Percentiles rank a stretch among this genome's conserved stretches.
Conservation (phyloP, 768 basidiomycete genomes). For the Coprinopsis marcescibilis region DNA sequence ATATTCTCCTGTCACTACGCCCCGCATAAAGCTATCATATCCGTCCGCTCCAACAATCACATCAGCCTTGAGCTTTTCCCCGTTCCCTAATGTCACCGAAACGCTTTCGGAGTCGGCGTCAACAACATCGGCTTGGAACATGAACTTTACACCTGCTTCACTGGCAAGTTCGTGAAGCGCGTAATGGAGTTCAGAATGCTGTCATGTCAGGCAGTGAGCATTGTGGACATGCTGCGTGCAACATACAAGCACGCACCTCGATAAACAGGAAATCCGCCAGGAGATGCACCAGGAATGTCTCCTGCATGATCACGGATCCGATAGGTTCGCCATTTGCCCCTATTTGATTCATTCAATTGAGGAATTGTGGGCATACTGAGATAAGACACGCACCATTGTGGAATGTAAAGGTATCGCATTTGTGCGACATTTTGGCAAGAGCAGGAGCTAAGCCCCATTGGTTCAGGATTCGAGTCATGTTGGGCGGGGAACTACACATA, state of each 20-base stretch:
- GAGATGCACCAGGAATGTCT: conserved; percentile 20
- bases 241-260: conserved; percentile 26
- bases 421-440: conserved; percentile 31
- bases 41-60: conserved; percentile 62
- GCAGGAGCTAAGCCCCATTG: conserved; percentile 45
- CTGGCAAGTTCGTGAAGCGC: conserved; percentile 42
- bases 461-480: conserved; percentile 42
- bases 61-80: conserved; percentile 41
- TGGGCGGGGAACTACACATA: conserved; percentile 48
- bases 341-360: conserved; percentile 14
- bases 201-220: not conserved
- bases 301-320: conserved; percentile 39
- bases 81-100: conserved; percentile 33
- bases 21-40: conserved; percentile 33
- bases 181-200: conserved; percentile 50
- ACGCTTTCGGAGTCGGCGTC: conserved; percentile 25
- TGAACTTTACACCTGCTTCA: conserved; percentile 42
- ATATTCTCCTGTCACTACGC: conserved; percentile 22
- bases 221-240: not conserved
- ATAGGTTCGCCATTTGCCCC: conserved; percentile 40
- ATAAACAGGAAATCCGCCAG: conserved; percentile 38
- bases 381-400: conserved; percentile 3
- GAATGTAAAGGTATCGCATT: conserved; percentile 25
- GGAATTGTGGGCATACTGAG: not conserved
- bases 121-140: conserved; percentile 32